A percentile compares a stretch with the other conserved stretches of the same genome.
phyloP scores from a whole-genome alignment of 208 protist genomes.

The Strigomonas galati region DNA sequence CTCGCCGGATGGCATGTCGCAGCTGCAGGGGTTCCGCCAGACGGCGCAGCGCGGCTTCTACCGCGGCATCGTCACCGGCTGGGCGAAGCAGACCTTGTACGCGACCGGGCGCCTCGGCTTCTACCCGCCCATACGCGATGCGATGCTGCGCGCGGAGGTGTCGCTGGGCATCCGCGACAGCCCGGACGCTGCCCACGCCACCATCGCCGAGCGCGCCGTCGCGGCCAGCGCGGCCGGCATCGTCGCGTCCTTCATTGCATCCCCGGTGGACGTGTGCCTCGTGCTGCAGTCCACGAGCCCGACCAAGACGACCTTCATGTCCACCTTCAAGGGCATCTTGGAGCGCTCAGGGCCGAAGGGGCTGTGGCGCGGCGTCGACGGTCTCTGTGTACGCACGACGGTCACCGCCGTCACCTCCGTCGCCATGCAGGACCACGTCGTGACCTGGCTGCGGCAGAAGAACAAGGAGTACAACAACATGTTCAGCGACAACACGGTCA shows the following conservation, averaged over 20 bases:
- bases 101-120: slow-evolving; percentile 81
- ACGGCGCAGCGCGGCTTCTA: slow-evolving; percentile 69
- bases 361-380: slow-evolving; percentile 83
- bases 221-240: slow-evolving; percentile 69
- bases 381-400: slow-evolving; percentile 69
- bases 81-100: slow-evolving; percentile 87
- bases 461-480: slow-evolving; percentile 32
- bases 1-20: slow-evolving; percentile 40
- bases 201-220: slow-evolving; percentile 62
- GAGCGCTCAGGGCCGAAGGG: slow-evolving; percentile 44
- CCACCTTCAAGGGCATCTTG: slow-evolving; percentile 42
- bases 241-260: slow-evolving; percentile 84
- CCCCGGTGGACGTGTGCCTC: slow-evolving; percentile 88
- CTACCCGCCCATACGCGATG: slow-evolving; percentile 88
- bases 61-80: slow-evolving; percentile 70
- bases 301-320: slow-evolving; percentile 47
- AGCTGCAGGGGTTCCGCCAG: slow-evolving; percentile 36
- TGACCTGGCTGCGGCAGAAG: slow-evolving; percentile 53
- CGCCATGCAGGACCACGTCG: slow-evolving; percentile 89
- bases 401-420: slow-evolving; percentile 88
- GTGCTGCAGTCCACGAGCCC: slow-evolving; percentile 85
- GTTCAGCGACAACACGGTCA: slow-evolving; percentile 64
- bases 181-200: slow-evolving; percentile 46
- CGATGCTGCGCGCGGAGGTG: slow-evolving; percentile 49
- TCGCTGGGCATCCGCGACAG: slow-evolving; percentile 32